phyloP scores from a whole-genome alignment of 2,329 filamentous ascomycete genomes.

The Colletotrichum cereale region DNA sequence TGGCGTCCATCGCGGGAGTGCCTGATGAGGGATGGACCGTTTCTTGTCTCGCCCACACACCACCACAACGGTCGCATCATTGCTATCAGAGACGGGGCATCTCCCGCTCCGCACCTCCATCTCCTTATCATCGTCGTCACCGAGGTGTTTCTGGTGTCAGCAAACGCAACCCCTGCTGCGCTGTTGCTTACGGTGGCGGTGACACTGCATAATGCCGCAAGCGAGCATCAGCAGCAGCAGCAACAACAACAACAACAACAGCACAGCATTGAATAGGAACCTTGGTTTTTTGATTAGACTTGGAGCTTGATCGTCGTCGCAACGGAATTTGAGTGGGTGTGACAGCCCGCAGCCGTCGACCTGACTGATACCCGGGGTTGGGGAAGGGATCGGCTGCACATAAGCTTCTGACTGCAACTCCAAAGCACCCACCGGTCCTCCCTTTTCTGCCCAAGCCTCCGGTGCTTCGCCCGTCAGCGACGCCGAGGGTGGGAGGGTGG shows the following conservation, averaged over 20 bases:
- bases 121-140: neutral
- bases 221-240: slow-evolving; percentile 2
- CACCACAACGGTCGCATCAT: neutral
- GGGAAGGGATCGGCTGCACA: neutral
- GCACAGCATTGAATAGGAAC: neutral
- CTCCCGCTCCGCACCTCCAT: slow-evolving; percentile 34
- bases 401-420: slow-evolving; percentile 17
- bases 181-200: slow-evolving; percentile 33
- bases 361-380: neutral
- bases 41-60: neutral
- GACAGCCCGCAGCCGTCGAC: slow-evolving; percentile 13
- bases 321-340: neutral
- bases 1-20: neutral
- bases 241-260: neutral
- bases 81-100: neutral
- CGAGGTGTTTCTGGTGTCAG: neutral
- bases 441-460: neutral
- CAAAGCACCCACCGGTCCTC: neutral
- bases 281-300: neutral
- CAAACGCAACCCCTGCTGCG: slow-evolving; percentile 11
- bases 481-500: neutral
- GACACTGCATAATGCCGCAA: slow-evolving; percentile 21
- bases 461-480: slow-evolving; percentile 6
- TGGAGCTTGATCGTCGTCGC: neutral
- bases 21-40: neutral